A percentile compares a stretch with the other conserved stretches of the same genome.
These are phyloP conservation scores for Suillus placidus DNA, from an alignment of 768 basidiomycete genomes.

Conservation along the genomic window DNA sequence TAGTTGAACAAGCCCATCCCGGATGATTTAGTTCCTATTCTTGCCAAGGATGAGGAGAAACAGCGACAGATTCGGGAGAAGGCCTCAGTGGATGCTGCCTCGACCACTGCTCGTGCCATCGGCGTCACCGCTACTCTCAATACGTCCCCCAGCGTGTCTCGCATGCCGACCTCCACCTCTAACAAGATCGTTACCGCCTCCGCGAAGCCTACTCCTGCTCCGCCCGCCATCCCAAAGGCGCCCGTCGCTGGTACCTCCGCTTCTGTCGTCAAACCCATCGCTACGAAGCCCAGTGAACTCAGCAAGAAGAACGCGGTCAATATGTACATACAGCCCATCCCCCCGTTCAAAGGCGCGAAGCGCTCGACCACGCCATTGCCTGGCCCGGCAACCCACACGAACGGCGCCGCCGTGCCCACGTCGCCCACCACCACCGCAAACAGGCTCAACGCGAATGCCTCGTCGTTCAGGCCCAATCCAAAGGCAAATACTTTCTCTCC, in stretches of 20 bases:
- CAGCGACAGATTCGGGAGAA: slow-evolving; percentile 83
- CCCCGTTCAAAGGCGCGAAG: slow-evolving; percentile 80
- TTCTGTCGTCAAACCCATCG: slow-evolving; percentile 33
- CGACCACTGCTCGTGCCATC: slow-evolving; percentile 69
- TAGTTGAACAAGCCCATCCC: slow-evolving; percentile 95
- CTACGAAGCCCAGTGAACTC: slow-evolving; percentile 33
- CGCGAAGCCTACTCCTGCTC: slow-evolving; percentile 32
- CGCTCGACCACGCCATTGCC: slow-evolving; percentile 31
- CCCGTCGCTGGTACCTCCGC: slow-evolving; percentile 20
- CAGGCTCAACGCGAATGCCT: slow-evolving; percentile 85
- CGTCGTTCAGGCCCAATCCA: slow-evolving; percentile 87
- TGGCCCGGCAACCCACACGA: slow-evolving; percentile 21
- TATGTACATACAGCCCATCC: slow-evolving; percentile 90
- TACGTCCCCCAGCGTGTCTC: slow-evolving; percentile 51
- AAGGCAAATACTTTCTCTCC: slow-evolving; percentile 79
- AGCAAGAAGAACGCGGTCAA: slow-evolving; percentile 49
- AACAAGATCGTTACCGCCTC: slow-evolving; percentile 32
- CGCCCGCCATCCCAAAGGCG: slow-evolving; percentile 29
- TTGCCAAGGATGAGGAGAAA: slow-evolving; percentile 93
- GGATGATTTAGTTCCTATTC: slow-evolving; percentile 87
- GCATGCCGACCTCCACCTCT: slow-evolving; percentile 35
- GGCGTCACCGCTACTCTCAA: slow-evolving; percentile 47
- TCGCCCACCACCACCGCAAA: slow-evolving; percentile 59
- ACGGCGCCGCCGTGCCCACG: slow-evolving; percentile 41
- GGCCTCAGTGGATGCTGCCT: slow-evolving; percentile 66